These are phyloP conservation scores for Pharus latifolius DNA, from an alignment of 176 grass and related monocot genomes.

Conservation along the genomic window DNA sequence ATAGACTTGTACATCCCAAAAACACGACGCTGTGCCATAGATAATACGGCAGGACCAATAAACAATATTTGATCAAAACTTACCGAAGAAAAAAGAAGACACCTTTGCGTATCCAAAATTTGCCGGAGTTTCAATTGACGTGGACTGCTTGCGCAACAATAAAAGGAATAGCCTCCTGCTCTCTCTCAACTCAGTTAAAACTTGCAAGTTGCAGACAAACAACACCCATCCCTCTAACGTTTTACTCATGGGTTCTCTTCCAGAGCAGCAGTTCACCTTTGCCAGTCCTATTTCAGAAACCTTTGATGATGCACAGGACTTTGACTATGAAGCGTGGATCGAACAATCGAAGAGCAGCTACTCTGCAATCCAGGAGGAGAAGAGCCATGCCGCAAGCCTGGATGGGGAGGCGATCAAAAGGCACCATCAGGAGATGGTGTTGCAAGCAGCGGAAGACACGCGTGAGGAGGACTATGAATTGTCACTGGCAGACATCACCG, in stretches of 20 bases:
- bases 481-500: slow-evolving; percentile 25
- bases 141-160: no score
- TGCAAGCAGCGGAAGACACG: background rate
- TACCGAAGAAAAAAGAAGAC: no score
- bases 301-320: slow-evolving; percentile 2
- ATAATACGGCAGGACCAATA: no score
- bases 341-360: slow-evolving; percentile 10
- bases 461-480: slow-evolving; percentile 23
- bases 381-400: background rate
- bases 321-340: slow-evolving; percentile 21
- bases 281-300: background rate
- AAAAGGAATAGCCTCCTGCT: no score
- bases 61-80: no score
- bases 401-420: background rate
- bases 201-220: background rate
- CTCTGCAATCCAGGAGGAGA: background rate
- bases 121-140: no score
- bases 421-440: background rate
- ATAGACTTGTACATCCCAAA: no score
- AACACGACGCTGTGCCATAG: no score
- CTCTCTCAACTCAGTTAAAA: no score
- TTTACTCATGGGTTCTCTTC: background rate
- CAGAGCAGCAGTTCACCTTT: slow-evolving; percentile 28
- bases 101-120: no score
- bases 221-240: no score